Percentiles rank a stretch among this genome's conserved stretches.
phyloP scores from a whole-genome alignment of 2,329 filamentous ascomycete genomes.

The Emergomyces pasteurianus region DNA sequence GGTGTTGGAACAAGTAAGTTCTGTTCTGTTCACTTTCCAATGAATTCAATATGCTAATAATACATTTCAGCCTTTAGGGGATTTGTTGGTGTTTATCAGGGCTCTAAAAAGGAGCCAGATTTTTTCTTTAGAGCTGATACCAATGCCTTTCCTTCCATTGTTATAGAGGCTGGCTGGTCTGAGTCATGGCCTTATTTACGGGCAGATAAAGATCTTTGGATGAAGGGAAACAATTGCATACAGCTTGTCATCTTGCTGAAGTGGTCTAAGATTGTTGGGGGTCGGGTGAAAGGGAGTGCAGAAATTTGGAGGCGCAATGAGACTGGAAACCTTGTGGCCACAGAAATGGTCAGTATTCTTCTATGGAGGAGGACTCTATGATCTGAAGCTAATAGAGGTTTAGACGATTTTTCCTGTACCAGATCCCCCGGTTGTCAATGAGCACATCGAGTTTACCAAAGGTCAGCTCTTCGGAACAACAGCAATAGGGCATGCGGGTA shows the following conservation, averaged over 20 bases:
- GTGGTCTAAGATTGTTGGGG: neutral
- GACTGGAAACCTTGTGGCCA: neutral
- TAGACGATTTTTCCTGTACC: neutral
- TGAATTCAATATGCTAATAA: neutral
- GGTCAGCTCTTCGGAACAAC: neutral
- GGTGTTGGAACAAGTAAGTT: neutral
- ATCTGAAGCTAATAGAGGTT: neutral
- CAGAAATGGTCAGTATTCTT: neutral
- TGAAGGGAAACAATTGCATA: neutral
- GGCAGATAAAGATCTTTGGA: neutral
- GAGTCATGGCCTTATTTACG: neutral
- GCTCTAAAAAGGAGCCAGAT: neutral
- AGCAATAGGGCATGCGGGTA: neutral
- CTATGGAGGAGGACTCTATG: neutral
- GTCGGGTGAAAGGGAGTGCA: neutral
- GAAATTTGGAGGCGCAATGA: neutral
- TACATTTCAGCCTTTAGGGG: neutral
- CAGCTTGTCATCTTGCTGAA: neutral
- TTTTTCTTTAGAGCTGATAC: neutral
- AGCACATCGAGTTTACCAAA: neutral
- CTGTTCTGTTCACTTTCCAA: neutral
- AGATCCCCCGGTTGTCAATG: neutral
- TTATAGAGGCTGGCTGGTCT: neutral
- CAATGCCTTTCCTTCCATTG: neutral
- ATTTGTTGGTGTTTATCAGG: neutral